Percentiles rank a stretch among this genome's conserved stretches.
These are phyloP conservation scores for Cladosporium sp. DNA, from an alignment of 2,329 filamentous ascomycete species.

Conservation along the genomic window DNA sequence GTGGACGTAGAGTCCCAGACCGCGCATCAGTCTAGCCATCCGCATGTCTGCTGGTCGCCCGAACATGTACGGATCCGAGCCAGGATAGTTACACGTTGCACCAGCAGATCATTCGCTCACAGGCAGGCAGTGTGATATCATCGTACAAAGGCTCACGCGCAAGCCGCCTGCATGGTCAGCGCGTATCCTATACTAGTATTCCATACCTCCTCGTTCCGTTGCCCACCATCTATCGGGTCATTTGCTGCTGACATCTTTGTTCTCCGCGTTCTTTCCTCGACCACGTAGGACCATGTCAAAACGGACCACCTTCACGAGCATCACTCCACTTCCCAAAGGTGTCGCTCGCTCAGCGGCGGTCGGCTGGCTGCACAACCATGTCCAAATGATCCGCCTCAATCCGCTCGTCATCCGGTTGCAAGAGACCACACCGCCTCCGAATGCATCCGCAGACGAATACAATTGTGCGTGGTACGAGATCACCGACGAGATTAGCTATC, in stretches of 20 bases:
- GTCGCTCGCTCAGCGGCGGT: constrained; percentile 68
- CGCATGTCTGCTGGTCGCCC: no score
- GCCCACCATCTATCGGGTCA: no score
- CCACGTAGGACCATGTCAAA: constrained; percentile 55
- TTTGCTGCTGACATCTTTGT: no score
- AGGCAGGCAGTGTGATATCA: not conserved
- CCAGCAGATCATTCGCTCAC: not conserved
- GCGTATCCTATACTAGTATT: not conserved
- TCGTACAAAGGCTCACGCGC: not conserved
- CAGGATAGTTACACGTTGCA: no score
- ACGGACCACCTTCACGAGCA: constrained; percentile 67
- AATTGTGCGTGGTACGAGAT: constrained; percentile 70
- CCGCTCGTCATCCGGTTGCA: constrained; percentile 72
- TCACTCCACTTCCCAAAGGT: constrained; percentile 69
- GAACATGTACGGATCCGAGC: no score
- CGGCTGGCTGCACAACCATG: constrained; percentile 71
- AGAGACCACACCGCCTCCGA: constrained; percentile 61
- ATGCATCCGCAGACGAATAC: constrained; percentile 67
- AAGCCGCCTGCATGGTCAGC: not conserved
- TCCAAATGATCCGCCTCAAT: constrained; percentile 83
- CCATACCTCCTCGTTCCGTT: no score
- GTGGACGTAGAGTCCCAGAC: no score
- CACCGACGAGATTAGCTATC: constrained; percentile 71
- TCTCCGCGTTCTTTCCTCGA: no score
- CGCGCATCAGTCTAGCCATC: no score